Evolutionary conservation across 202 grass and related monocot species (phyloP), one percentile per base, ranked within the genome.

Genomic region (Zoysia matrella): DNA sequence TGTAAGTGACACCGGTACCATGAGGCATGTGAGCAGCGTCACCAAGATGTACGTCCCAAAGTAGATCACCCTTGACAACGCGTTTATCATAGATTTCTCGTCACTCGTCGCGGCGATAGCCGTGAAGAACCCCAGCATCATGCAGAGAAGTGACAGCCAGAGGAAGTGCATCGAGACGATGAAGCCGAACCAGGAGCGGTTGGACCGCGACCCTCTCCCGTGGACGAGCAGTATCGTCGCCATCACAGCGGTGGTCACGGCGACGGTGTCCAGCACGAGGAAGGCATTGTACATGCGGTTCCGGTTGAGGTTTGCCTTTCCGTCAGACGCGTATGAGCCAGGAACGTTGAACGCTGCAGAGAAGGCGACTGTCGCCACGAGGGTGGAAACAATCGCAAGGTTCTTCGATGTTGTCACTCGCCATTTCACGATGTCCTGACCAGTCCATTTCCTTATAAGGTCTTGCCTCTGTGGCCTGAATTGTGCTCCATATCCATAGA

Each of bases 301-400:
- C 9, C 75, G 69, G 0, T 40, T 60, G 2, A 90, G 51, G 8
- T 60, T 79, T n/a, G 83, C 74, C 16, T 83, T 86, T 2, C 88
- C 83, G 48, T 86, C 74, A 4, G 79, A 11, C 18, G 75, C 73
- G 6, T 86, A 90, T 36, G 83, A 81, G n/a, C 88, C 88, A 8
- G 88, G 88, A 12, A 90, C 65, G 3, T 82, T 90, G 22, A 22
- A 22, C 22, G 22, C 22, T 22, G 22, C 22, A 22, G 22, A 22
- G 22, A 22, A 22, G 22, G 22, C 22, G 22, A 22, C 22, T 22
- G 22, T 22, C 22, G 22, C 22, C 22, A 22, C 22, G 22, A 22
- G 22, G 22, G 22, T 22, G 22, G 22, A 22, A 22, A 22, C 22
- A 22, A 22, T 22, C 22, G 22, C 22, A 22, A 22, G 22, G 22